phyloP scores from a whole-genome alignment of 805 yeast genomes.

The Saccharomycopsis lassenensis region DNA sequence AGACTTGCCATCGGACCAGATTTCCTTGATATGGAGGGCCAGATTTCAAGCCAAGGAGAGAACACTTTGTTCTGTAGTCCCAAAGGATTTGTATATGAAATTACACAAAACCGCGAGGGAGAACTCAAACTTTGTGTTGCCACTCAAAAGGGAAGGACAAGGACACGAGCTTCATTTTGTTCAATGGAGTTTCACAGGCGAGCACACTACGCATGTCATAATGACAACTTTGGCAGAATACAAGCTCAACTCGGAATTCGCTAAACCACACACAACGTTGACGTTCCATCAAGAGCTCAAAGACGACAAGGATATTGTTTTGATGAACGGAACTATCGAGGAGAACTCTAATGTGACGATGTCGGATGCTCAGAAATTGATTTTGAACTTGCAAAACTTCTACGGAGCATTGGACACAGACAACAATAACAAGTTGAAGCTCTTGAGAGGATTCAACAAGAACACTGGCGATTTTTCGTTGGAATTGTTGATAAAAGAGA shows the following conservation, averaged over 20 bases:
- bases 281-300: conserved; percentile 74
- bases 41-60: conserved; percentile 56
- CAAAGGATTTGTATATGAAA: conserved; percentile 36
- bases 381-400: conserved; percentile 70
- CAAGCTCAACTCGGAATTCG: conserved; percentile 81
- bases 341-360: conserved; percentile 47
- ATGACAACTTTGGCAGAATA: conserved; percentile 87
- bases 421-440: conserved; percentile 36
- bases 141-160: conserved; percentile 57
- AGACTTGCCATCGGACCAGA: conserved; percentile 45
- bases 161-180: conserved; percentile 79
- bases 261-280: conserved; percentile 90
- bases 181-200: conserved; percentile 88
- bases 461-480: conserved; percentile 61
- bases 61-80: conserved; percentile 55
- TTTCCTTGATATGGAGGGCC: conserved; percentile 83
- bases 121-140: conserved; percentile 81
- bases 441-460: conserved; percentile 56
- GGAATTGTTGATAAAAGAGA: conserved; percentile 56
- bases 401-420: conserved; percentile 55
- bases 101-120: conserved; percentile 55
- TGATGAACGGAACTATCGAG: conserved; percentile 84
- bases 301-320: conserved; percentile 46
- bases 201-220: conserved; percentile 76
- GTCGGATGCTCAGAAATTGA: conserved; percentile 68